phyloP scores from a whole-genome alignment of 176 grass and related monocot genomes.

The Ampelocalamus luodianensis region DNA sequence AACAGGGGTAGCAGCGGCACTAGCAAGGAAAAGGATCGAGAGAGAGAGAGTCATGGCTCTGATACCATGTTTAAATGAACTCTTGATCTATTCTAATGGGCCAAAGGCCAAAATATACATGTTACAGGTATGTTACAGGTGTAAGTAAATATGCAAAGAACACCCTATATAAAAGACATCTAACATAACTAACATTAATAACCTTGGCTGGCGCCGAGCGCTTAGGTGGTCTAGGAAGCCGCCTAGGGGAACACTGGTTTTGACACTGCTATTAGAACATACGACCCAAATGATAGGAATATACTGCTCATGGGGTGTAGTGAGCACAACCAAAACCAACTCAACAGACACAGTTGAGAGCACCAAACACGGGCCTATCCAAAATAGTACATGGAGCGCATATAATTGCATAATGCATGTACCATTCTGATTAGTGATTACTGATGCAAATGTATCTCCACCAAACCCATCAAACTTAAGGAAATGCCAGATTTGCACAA shows the following conservation, averaged over 20 bases:
- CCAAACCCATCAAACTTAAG: slow-evolving; percentile 8
- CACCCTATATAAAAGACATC: no score
- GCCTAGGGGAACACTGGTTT: not conserved
- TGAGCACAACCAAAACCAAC: not conserved
- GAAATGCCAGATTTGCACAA: slow-evolving; percentile 30
- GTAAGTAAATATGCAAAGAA: no score
- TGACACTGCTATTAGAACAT: not conserved
- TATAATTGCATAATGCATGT: not conserved
- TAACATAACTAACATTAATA: no score
- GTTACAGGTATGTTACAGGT: no score
- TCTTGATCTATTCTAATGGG: no score
- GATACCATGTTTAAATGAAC: no score
- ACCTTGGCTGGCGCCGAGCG: no score
- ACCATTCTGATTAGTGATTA: slow-evolving; percentile 4
- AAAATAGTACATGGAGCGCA: not conserved
- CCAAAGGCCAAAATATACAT: no score
- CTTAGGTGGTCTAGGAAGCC: no score
- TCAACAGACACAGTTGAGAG: not conserved
- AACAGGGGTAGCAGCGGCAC: no score
- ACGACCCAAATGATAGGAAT: not conserved
- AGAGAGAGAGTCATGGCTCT: no score
- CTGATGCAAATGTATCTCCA: not conserved
- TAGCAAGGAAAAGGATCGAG: no score
- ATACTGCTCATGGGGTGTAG: not conserved
- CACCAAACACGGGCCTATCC: not conserved